A percentile compares a stretch with the other conserved stretches of the same genome.
Evolutionary conservation across 2,329 filamentous ascomycete genomes (phyloP).

Genomic region (Ophiostoma angusticollis): DNA sequence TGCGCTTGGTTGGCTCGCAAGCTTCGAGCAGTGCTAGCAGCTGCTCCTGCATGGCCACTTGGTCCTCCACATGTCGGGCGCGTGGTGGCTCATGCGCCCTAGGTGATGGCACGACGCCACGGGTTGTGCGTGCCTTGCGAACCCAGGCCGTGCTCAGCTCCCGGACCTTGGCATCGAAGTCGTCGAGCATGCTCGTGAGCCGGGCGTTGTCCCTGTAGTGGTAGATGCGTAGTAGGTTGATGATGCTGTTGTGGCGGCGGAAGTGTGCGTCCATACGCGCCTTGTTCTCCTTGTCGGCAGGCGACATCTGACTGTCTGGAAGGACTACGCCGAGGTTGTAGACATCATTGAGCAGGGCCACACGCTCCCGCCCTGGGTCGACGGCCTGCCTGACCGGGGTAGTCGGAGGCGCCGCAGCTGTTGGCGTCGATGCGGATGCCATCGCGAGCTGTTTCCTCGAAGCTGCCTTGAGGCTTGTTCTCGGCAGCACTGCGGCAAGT

Average conservation of each 20-base stretch:
- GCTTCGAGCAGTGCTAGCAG: conserved; percentile 15
- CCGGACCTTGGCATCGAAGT: conserved; percentile 16
- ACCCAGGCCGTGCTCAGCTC: conserved; percentile 14
- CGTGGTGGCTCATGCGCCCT: conserved; percentile 7
- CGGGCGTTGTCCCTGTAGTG: conserved; percentile 12
- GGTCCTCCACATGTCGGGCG: conserved; percentile 12
- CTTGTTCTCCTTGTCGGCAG: conserved; percentile 11
- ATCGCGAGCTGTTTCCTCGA: no score
- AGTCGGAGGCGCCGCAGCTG: background rate
- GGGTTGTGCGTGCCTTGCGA: conserved; percentile 14
- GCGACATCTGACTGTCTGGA: conserved; percentile 14
- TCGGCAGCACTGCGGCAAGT: no score
- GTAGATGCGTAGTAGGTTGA: conserved; percentile 14
- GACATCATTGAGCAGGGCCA: conserved; percentile 16
- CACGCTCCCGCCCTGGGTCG: conserved; percentile 12
- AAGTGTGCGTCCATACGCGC: conserved; percentile 11
- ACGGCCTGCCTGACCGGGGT: conserved; percentile 12
- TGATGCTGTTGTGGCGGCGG: conserved; percentile 15
- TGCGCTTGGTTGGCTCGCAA: background rate
- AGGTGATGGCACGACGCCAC: conserved; percentile 10
- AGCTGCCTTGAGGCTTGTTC: no score
- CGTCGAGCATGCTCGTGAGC: conserved; percentile 11
- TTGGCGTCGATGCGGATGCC: background rate
- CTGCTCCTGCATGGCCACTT: conserved; percentile 15
- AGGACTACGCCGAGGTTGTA: conserved; percentile 19